Base-by-base conservation (phyloP, 2,329 filamentous ascomycete species). In the Monosporascus cannonballus region DNA sequence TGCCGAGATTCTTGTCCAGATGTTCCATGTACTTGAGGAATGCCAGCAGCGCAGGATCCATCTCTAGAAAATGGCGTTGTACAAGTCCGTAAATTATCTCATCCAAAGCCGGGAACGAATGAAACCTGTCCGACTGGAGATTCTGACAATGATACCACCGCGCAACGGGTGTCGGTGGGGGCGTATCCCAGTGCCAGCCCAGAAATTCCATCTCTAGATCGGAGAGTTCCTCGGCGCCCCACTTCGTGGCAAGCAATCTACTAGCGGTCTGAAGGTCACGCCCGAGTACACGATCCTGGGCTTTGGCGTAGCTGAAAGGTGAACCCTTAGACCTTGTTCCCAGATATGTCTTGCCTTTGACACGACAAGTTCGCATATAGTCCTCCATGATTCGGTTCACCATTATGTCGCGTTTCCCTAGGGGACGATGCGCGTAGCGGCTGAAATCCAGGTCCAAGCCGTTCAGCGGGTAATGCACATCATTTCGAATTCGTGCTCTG, bases 401-500 rank as follows among this genome's bases (percentile, higher is more conserved):
- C 51, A 70, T 54, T 41, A 70, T 54, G 46, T 69, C 69, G 18
- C 65, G 64, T 18, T 57, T 59, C 4, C 58, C 62, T 7, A 71
- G 47, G 4, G 61, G 59, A 34, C 59, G 66, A 52, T 70, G 68
- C 7, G 65, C 61, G 51, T 71, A 72, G n/a, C 61, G 59, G 25
- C 55, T 51, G 54, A 69, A 69, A 38, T 66, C 64, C 34, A 68
- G 59, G 37, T 65, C 55, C 27, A 65, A 54, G n/a, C 64, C 59
- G 52, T 70, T 64, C 6, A 71, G 53, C 20, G 69, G 69, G 48
- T 70, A 71, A 55, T 71, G 65, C 11, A 46, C n/a, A 27, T 4
- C 42, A 46, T 46, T 30, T 14, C 25, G 42, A 46, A 18, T 20
- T 20, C 39, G 18, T 6, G 39, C 4, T 14, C 18, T 24, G 39